Evolutionary conservation across 768 basidiomycete species (phyloP), one percentile per base, ranked within the genome.

Genomic region (Cystoderma amianthinum): DNA sequence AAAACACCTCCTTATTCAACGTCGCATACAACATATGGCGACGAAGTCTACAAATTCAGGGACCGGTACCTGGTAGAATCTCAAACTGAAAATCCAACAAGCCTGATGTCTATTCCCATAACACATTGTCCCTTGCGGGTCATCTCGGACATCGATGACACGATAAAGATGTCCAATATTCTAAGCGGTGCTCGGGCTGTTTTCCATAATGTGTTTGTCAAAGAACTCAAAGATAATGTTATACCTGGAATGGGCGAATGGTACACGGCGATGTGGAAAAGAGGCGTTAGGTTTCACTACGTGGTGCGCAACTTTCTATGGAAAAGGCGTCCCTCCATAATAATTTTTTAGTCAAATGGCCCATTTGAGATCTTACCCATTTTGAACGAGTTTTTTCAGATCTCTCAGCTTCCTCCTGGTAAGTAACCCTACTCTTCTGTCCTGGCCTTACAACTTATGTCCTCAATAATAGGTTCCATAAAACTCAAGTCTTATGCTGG

Each of bases 101-200:
- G 60, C 18, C 55, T 58, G 1, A 48, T 70, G 3, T 59, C 60
- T 10, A 61, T 76, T 15, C 65, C 77, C 4, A 68, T 90, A 24
- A 76, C 82, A 0, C 64, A 80, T 50, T 73, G 76, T 2, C 72
- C 74, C 2, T 60, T 94, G 11, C 80, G 89, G 13, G 76, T 95
- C 41, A 83, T 97, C 11, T 94, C 91, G 5, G 94, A 97, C 51
- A 85, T 97, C 32, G 94, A 97, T 54, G 94, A 97, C 60, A 97
- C 94, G 0, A 72, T 96, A 43, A 94, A 94, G 54, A 55, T 72
- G 18, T 83, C 91, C 0, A 80, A 83, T 35, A 72, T 99, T n/a
- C 53, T 84, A 4, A 67, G 70, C 2, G 95, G 95, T 0, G 82
- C 90, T 1, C 73, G 91, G 32, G 69, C 81, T 1, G 82, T 89